phyloP scores from a whole-genome alignment of 345 rosid species.

The Limnanthes douglasii region DNA sequence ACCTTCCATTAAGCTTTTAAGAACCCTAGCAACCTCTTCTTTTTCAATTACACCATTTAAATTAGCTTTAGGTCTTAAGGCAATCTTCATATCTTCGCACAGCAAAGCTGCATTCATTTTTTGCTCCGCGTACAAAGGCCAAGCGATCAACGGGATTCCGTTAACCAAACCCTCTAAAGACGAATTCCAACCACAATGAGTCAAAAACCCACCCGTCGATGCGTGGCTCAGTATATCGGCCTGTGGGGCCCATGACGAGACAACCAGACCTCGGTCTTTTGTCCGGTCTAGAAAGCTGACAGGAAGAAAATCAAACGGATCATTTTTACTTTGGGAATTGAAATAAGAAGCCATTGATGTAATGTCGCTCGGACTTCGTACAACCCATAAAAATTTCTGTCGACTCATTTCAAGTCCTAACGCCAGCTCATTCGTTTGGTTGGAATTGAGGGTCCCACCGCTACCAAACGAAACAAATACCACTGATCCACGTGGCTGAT shows the following conservation, averaged over 20 bases:
- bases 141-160: constrained; percentile 70
- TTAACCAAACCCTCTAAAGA: constrained; percentile 53
- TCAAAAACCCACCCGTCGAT: constrained; percentile 67
- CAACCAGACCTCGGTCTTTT: constrained; percentile 38
- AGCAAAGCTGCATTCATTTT: constrained; percentile 65
- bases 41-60: constrained; percentile 28
- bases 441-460: constrained; percentile 17
- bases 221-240: constrained; percentile 55
- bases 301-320: constrained; percentile 47
- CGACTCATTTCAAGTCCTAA: constrained; percentile 23
- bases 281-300: constrained; percentile 52
- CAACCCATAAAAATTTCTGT: constrained; percentile 22
- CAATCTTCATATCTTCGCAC: constrained; percentile 26
- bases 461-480: constrained; percentile 19
- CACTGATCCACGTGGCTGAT: constrained; percentile 21
- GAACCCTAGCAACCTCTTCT: constrained; percentile 38
- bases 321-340: constrained; percentile 17
- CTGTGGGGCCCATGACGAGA: constrained; percentile 88
- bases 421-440: constrained; percentile 16
- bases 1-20: constrained; percentile 54
- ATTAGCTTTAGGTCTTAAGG: constrained; percentile 20
- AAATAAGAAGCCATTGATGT: constrained; percentile 41
- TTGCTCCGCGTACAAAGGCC: constrained; percentile 93
- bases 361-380: constrained; percentile 9
- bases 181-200: constrained; percentile 93